Percentiles rank a stretch among this genome's conserved stretches.
Conservation (phyloP, 2,329 filamentous ascomycete genomes). For the Cryphonectria radicalis region DNA sequence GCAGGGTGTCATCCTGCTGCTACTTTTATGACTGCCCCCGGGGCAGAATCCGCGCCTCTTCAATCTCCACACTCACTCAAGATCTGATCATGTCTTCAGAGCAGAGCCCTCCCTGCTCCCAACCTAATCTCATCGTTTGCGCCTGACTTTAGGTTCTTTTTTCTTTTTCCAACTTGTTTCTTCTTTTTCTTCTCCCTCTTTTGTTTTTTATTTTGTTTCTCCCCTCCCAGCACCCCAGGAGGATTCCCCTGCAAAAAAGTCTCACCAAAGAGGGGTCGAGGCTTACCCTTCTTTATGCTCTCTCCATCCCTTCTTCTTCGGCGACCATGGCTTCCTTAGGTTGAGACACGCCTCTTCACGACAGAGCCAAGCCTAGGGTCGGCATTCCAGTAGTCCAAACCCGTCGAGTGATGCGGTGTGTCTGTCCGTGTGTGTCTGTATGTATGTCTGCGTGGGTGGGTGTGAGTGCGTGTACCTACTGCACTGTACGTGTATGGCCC, state of each 20-base stretch:
- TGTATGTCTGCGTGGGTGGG: not conserved
- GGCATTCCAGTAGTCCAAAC: constrained; percentile 13
- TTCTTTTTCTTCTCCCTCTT: not conserved
- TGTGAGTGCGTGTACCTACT: constrained; percentile 9
- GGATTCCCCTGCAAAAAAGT: not conserved
- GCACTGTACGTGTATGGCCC: not conserved
- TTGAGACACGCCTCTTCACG: constrained; percentile 21
- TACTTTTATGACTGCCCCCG: not conserved
- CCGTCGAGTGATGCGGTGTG: constrained; percentile 15
- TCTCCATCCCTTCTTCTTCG: not conserved
- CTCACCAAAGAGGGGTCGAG: not conserved
- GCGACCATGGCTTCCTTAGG: not conserved
- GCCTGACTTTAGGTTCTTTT: not conserved
- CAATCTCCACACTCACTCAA: not conserved
- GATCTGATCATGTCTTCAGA: not conserved
- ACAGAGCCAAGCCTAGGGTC: constrained; percentile 15
- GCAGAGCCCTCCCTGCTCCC: not conserved
- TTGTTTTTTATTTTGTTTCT: not conserved
- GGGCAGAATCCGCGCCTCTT: not conserved
- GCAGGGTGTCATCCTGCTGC: not conserved
- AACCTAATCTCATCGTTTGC: not conserved
- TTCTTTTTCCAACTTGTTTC: not conserved
- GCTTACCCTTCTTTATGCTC: not conserved
- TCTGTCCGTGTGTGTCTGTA: not conserved
- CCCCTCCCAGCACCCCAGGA: not conserved